These are phyloP conservation scores for Rhododendron kiyosumense DNA, from an alignment of 148 eudicot species.

Conservation along the genomic window DNA sequence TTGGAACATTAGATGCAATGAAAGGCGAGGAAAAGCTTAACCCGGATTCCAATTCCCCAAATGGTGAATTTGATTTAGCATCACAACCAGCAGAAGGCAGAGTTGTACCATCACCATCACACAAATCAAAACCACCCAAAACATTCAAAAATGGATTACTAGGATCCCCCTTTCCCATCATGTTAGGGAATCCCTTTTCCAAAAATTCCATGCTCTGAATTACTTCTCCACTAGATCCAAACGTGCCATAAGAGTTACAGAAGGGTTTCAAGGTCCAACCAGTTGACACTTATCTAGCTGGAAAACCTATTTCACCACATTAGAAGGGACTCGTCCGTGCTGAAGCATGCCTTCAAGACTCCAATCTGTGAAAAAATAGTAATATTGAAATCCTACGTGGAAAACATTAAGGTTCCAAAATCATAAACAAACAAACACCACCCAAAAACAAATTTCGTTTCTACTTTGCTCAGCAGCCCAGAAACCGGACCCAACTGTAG, in stretches of 20 bases:
- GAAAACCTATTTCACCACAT: constrained; percentile 23
- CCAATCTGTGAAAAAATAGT: constrained; percentile 20
- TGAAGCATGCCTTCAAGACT: constrained; percentile 37
- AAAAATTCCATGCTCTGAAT: constrained; percentile 22
- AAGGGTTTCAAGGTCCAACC: constrained; percentile 30
- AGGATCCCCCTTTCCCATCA: constrained; percentile 24
- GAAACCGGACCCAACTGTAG: background rate
- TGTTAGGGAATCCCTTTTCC: constrained; percentile 31
- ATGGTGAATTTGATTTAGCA: constrained; percentile 2
- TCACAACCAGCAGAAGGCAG: constrained; percentile 13
- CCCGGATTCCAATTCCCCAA: constrained; percentile 22
- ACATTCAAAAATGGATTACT: constrained; percentile 22
- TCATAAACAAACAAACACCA: background rate
- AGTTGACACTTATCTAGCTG: constrained; percentile 7
- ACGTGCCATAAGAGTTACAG: constrained; percentile 18
- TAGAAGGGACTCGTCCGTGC: constrained; percentile 26
- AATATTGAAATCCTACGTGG: background rate
- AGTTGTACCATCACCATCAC: constrained; percentile 21
- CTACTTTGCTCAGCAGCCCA: background rate
- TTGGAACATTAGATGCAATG: constrained; percentile 21
- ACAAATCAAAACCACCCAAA: constrained; percentile 24
- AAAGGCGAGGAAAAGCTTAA: constrained; percentile 18
- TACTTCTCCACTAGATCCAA: constrained; percentile 31
- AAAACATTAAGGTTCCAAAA: background rate
- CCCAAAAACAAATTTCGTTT: background rate